Evolutionary conservation across 257 asterid genomes (phyloP).

Genomic region (Capsicum pubescens): DNA sequence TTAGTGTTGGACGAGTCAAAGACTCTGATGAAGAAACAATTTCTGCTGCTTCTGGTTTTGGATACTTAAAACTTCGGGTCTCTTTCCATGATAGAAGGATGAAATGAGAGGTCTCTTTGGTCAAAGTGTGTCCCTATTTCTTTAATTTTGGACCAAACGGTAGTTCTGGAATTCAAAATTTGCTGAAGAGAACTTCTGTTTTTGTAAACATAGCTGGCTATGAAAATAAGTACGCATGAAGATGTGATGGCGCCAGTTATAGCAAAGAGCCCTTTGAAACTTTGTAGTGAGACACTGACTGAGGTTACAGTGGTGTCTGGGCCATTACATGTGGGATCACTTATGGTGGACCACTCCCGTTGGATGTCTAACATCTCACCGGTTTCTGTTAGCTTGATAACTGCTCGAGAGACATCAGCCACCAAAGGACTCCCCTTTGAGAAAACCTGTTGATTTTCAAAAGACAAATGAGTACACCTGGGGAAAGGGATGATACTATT

Average conservation of each 20-base stretch:
- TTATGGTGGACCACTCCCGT: background rate
- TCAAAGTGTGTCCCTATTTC: slow-evolving; percentile 25
- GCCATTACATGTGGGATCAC: slow-evolving; percentile 16
- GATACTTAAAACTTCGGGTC: background rate
- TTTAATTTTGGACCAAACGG: slow-evolving; percentile 28
- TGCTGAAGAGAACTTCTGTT: slow-evolving; percentile 34
- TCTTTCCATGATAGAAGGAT: background rate
- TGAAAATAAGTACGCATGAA: slow-evolving; percentile 30
- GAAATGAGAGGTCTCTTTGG: slow-evolving; percentile 26
- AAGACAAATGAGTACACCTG: slow-evolving; percentile 16
- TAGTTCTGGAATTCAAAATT: slow-evolving; percentile 27
- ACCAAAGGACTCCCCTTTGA: slow-evolving; percentile 17
- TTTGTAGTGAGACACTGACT: slow-evolving; percentile 14
- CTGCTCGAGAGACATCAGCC: slow-evolving; percentile 26
- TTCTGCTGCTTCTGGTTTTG: slow-evolving; percentile 7
- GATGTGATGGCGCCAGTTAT: slow-evolving; percentile 37
- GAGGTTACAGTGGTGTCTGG: slow-evolving; percentile 8
- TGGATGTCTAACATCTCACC: slow-evolving; percentile 7
- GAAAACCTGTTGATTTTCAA: background rate
- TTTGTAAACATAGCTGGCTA: slow-evolving; percentile 23
- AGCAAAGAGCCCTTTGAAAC: slow-evolving; percentile 26
- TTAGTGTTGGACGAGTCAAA: slow-evolving; percentile 5
- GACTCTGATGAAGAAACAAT: slow-evolving; percentile 23
- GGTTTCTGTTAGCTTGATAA: slow-evolving; percentile 11
- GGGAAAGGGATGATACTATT: background rate